A percentile compares a stretch with the other conserved stretches of the same genome.
These are phyloP conservation scores for Ogataea nitratoaversa DNA, from an alignment of 805 yeast species.

Conservation along the genomic window DNA sequence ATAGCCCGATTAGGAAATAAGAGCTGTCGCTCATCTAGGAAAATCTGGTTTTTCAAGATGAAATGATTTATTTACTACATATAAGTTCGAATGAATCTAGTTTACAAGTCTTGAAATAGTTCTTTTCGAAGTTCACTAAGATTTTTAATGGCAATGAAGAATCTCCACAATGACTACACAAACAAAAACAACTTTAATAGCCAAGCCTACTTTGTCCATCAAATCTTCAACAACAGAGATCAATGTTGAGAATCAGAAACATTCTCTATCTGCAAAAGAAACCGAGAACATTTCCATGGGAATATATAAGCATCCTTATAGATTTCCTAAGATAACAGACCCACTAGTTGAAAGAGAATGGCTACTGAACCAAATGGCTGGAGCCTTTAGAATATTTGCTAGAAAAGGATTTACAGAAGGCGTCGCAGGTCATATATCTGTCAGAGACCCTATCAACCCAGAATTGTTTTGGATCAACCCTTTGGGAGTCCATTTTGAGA, in stretches of 20 bases:
- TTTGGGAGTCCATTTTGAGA: constrained; percentile 61
- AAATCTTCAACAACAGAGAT: neutral
- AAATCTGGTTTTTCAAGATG: too few relatives aligned
- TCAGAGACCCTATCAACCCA: constrained; percentile 74
- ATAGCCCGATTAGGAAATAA: neutral
- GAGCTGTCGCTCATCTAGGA: too few relatives aligned
- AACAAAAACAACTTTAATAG: too few relatives aligned
- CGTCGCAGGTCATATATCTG: constrained; percentile 79
- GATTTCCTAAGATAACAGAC: constrained; percentile 43
- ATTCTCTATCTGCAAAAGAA: neutral
- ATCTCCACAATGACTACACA: too few relatives aligned
- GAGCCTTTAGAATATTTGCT: constrained; percentile 74
- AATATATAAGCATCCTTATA: constrained; percentile 36
- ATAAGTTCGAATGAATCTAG: too few relatives aligned
- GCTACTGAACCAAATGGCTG: constrained; percentile 71
- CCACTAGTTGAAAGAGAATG: constrained; percentile 44
- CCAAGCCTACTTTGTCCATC: neutral
- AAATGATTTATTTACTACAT: too few relatives aligned
- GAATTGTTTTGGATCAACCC: constrained; percentile 85
- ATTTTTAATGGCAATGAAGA: too few relatives aligned
- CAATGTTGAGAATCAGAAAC: neutral
- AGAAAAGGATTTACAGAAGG: constrained; percentile 75
- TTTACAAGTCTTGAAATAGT: too few relatives aligned
- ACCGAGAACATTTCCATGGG: constrained; percentile 56
- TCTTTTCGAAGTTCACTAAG: too few relatives aligned